Conservation (phyloP, 1,284 basidiomycete species). For the Anthracocystis setariae region DNA sequence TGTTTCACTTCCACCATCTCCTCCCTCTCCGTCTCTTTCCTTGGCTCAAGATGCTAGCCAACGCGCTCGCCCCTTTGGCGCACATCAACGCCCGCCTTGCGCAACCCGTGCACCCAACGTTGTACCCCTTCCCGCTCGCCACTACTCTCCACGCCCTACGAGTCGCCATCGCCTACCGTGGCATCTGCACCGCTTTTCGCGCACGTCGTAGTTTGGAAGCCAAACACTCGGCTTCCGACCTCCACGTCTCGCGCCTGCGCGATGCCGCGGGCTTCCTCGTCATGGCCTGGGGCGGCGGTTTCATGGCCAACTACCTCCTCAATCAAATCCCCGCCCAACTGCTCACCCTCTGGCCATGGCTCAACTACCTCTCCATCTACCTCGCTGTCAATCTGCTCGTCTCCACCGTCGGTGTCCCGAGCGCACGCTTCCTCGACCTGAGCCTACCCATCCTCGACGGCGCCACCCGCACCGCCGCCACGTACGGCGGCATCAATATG, state of each 20-base stretch:
- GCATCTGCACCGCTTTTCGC: conserved; percentile 28
- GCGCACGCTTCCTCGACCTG: conserved; percentile 44
- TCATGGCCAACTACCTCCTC: conserved; percentile 51
- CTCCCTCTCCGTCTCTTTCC: background rate
- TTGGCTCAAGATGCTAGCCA: conserved; percentile 35
- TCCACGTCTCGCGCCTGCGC: conserved; percentile 26
- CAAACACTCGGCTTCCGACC: conserved; percentile 15
- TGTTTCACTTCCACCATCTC: conserved; percentile 1
- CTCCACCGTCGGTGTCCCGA: conserved; percentile 18
- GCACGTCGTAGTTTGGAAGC: conserved; percentile 24
- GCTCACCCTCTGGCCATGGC: conserved; percentile 45
- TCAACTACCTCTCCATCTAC: conserved; percentile 60
- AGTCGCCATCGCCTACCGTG: conserved; percentile 53
- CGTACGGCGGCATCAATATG: conserved; percentile 46
- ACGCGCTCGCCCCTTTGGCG: conserved; percentile 34
- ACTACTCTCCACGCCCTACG: conserved; percentile 54
- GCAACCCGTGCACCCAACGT: conserved; percentile 44
- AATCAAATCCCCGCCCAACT: conserved; percentile 52
- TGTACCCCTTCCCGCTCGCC: conserved; percentile 53
- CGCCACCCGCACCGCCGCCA: conserved; percentile 49
- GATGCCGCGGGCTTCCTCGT: conserved; percentile 58
- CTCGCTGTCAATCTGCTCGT: conserved; percentile 7
- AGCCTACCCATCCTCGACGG: conserved; percentile 53
- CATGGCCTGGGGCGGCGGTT: conserved; percentile 61
- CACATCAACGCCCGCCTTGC: conserved; percentile 41